These are phyloP conservation scores for Myxozyma melibiosi DNA, from an alignment of 805 yeast genomes.

Conservation along the genomic window DNA sequence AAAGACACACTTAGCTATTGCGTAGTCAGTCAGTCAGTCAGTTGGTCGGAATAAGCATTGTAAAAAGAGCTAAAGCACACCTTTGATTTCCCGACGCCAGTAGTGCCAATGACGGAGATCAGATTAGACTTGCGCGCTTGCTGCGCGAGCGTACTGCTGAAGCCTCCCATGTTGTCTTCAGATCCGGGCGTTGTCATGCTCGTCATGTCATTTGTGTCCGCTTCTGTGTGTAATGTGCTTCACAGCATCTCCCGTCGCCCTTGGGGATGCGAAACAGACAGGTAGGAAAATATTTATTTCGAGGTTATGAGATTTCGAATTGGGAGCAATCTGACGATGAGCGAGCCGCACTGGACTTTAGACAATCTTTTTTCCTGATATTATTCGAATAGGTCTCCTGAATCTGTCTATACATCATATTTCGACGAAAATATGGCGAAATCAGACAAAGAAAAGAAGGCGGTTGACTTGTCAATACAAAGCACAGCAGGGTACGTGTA, in stretches of 20 bases:
- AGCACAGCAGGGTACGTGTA: background rate
- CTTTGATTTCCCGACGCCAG: constrained; percentile 96
- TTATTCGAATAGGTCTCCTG: too few relatives aligned
- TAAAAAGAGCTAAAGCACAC: constrained; percentile 38
- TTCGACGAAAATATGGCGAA: background rate
- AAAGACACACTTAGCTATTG: constrained; percentile 71
- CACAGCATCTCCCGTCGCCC: too few relatives aligned
- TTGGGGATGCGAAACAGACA: too few relatives aligned
- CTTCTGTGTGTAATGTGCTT: too few relatives aligned
- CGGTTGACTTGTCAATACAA: background rate
- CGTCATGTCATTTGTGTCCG: background rate
- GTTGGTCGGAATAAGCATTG: background rate
- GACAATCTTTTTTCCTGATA: too few relatives aligned
- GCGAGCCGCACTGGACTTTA: too few relatives aligned
- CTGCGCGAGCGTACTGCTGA: background rate
- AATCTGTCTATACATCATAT: too few relatives aligned
- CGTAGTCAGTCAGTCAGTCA: too few relatives aligned
- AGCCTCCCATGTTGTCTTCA: background rate
- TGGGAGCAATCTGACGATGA: too few relatives aligned
- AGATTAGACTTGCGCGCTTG: constrained; percentile 41
- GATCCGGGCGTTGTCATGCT: background rate
- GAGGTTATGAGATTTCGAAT: too few relatives aligned
- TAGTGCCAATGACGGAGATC: constrained; percentile 81
- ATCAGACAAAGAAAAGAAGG: background rate
- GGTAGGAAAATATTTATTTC: too few relatives aligned